phyloP scores from a whole-genome alignment of 2,329 filamentous ascomycete genomes.

The Aspergillus udagawae region DNA sequence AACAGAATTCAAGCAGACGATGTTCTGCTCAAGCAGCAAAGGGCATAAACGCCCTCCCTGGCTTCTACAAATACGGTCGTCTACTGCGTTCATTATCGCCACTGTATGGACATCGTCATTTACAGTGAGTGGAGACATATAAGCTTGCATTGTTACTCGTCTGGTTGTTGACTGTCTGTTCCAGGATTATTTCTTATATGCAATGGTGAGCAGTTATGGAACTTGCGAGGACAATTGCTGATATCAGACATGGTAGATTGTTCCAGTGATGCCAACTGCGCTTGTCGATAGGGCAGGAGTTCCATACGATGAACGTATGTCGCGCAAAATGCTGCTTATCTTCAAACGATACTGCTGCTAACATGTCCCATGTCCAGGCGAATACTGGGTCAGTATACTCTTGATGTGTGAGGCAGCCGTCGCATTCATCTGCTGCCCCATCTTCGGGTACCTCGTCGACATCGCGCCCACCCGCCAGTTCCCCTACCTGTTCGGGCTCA shows the following conservation, averaged over 20 bases:
- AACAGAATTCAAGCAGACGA: not conserved
- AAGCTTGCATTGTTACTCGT: not conserved
- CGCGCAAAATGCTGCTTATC: not conserved
- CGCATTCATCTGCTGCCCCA: constrained; percentile 24
- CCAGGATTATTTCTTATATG: constrained; percentile 28
- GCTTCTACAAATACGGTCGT: constrained; percentile 52
- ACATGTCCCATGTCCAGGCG: constrained; percentile 11
- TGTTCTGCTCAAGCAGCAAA: not conserved
- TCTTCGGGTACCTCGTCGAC: constrained; percentile 28
- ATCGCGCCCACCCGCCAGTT: constrained; percentile 44
- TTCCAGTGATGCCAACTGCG: constrained; percentile 28
- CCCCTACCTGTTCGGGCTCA: constrained; percentile 56
- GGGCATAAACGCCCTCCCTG: constrained; percentile 17
- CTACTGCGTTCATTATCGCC: constrained; percentile 54
- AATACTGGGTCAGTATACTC: constrained; percentile 27
- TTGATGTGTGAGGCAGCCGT: constrained; percentile 27
- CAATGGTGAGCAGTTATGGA: constrained; percentile 19
- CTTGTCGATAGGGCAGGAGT: constrained; percentile 21
- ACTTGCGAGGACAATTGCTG: not conserved
- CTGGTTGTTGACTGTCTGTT: not conserved
- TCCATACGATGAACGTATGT: constrained; percentile 23
- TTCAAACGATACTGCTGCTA: not conserved
- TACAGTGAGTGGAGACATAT: constrained; percentile 17
- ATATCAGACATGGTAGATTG: constrained; percentile 16
- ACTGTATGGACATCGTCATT: constrained; percentile 46